phyloP scores from a whole-genome alignment of 352 stramenopile species.

The Pythium apleroticum region DNA sequence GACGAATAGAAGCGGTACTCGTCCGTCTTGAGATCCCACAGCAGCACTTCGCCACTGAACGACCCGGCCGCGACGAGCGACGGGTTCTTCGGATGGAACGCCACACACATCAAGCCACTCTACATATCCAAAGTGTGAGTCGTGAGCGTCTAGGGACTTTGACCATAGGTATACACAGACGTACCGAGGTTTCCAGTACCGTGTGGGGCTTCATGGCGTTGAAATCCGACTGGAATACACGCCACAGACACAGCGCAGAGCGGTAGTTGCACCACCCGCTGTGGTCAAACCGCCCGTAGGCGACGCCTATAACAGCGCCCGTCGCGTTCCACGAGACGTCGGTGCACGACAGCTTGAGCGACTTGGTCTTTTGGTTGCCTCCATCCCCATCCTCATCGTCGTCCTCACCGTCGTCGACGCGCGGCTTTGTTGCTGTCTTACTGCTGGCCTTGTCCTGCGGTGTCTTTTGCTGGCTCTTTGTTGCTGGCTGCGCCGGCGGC shows the following conservation, averaged over 20 bases:
- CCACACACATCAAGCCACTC: slow-evolving; percentile 88
- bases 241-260: slow-evolving; percentile 85
- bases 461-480: background rate
- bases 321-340: slow-evolving; percentile 87
- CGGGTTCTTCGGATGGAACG: slow-evolving; percentile 81
- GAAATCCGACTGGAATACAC: slow-evolving; percentile 80
- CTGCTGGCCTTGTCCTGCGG: background rate
- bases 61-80: slow-evolving; percentile 79
- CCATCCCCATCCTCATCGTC: slow-evolving; percentile 24
- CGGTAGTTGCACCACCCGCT: slow-evolving; percentile 88
- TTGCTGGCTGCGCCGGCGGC: background rate
- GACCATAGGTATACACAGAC: no score
- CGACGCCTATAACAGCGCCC: slow-evolving; percentile 75
- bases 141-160: no score
- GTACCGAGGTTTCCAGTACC: slow-evolving; percentile 77
- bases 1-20: slow-evolving; percentile 72
- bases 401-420: slow-evolving; percentile 2
- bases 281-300: slow-evolving; percentile 86
- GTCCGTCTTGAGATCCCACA: slow-evolving; percentile 73
- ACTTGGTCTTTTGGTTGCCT: slow-evolving; percentile 16
- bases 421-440: background rate
- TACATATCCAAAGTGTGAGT: no score
- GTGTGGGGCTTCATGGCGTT: slow-evolving; percentile 59
- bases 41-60: slow-evolving; percentile 86
- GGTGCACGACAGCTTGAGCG: slow-evolving; percentile 75